phyloP scores from a whole-genome alignment of 257 asterid species.

The Ophiorrhiza pumila region DNA sequence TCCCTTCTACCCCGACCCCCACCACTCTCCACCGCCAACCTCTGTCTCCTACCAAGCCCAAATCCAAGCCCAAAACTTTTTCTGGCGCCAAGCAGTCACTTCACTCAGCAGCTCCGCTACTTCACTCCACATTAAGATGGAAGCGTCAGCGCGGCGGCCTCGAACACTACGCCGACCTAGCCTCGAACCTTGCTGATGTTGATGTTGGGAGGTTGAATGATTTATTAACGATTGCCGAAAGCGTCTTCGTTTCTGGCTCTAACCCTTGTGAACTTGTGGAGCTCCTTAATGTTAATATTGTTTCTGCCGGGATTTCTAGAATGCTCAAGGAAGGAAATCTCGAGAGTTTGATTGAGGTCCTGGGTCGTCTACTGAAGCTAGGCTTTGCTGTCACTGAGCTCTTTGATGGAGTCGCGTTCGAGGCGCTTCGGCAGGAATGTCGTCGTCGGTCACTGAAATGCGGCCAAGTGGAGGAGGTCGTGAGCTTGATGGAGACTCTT shows the following conservation, averaged over 20 bases:
- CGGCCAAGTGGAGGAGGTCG: conserved; percentile 48
- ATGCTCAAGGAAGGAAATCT: conserved; percentile 44
- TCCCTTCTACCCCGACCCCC: conserved; percentile 45
- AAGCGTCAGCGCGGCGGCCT: conserved; percentile 29
- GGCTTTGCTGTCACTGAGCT: conserved; percentile 49
- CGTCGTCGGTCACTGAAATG: conserved; percentile 40
- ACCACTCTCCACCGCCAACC: conserved; percentile 29
- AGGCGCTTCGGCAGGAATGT: conserved; percentile 52
- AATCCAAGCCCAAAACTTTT: conserved; percentile 28
- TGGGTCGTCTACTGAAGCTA: conserved; percentile 46
- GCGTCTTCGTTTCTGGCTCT: conserved; percentile 53
- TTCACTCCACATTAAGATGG: conserved; percentile 42
- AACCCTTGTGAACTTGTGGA: conserved; percentile 40
- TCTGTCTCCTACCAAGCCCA: conserved; percentile 31
- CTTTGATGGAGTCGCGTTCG: conserved; percentile 44
- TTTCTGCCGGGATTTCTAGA: conserved; percentile 52
- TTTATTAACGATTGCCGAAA: conserved; percentile 64
- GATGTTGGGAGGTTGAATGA: conserved; percentile 70
- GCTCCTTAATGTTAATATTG: conserved; percentile 36
- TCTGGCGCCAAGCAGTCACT: conserved; percentile 17
- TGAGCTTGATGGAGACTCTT: conserved; percentile 54
- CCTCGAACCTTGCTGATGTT: conserved; percentile 65
- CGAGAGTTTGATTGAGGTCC: conserved; percentile 29
- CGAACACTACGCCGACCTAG: conserved; percentile 60
- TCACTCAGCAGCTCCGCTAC: conserved; percentile 32